These are phyloP conservation scores for Amniculicola lignicola DNA, from an alignment of 495 filamentous ascomycete genomes.

Conservation along the genomic window DNA sequence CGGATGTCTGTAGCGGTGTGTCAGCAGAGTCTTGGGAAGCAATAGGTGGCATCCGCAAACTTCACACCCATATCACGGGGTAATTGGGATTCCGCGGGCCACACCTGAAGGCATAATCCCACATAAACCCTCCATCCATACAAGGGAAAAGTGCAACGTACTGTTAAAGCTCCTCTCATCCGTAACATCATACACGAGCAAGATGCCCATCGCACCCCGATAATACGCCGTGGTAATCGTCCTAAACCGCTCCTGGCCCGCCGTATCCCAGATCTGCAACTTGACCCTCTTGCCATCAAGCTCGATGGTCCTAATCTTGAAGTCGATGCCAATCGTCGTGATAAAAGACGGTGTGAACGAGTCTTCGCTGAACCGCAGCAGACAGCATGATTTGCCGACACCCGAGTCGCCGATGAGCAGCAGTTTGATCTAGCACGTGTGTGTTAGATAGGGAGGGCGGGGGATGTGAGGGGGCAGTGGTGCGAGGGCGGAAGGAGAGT, in stretches of 20 bases:
- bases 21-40: slow-evolving; percentile 17
- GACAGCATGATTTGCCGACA: slow-evolving; percentile 97
- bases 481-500: not conserved
- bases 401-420: slow-evolving; percentile 97
- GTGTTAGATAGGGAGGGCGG: slow-evolving; percentile 3
- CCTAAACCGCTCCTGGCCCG: slow-evolving; percentile 94
- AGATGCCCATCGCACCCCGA: slow-evolving; percentile 94
- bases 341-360: slow-evolving; percentile 99
- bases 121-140: not conserved
- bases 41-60: not conserved
- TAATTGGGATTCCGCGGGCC: too few relatives aligned
- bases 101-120: too few relatives aligned
- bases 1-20: slow-evolving; percentile 71
- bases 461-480: not conserved
- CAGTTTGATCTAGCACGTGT: slow-evolving; percentile 81
- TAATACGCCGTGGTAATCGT: slow-evolving; percentile 99
- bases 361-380: slow-evolving; percentile 97
- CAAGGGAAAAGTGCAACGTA: slow-evolving; percentile 48
- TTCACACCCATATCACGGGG: not conserved
- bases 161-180: slow-evolving; percentile 97
- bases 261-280: slow-evolving; percentile 99
- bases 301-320: slow-evolving; percentile 99
- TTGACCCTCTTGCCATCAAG: slow-evolving; percentile 97
- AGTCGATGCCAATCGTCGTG: slow-evolving; percentile 99
- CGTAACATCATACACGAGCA: slow-evolving; percentile 97